Base-by-base conservation (phyloP, 2,329 filamentous ascomycete genomes). In the Endothia cerciana region DNA sequence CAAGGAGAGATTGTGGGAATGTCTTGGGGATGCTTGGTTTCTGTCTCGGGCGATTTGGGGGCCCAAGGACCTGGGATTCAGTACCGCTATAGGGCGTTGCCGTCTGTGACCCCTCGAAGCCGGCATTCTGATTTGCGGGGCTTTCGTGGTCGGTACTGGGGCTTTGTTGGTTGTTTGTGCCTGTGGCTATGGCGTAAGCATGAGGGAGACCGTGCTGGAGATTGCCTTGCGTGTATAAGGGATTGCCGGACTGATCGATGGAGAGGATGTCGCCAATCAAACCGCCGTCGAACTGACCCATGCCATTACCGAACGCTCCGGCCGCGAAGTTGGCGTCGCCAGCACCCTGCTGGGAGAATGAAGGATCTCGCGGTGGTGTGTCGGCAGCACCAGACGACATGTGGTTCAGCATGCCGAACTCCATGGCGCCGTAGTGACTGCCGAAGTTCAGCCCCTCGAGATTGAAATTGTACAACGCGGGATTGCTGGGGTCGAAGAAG, bases 361-460 rank as follows among this genome's bases (percentile, higher is more conserved):
- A 57, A 7, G 77, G 75, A 66, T 95, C 92, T 63, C 88, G 87
- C 5, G 90, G 87, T 7, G 90, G 88, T 19, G 89, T 91, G 71
- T 95, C 92, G n/a, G 89, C 91, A 17, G 92, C 91, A 17, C 91
- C 91, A n/a, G 91, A 93, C 67, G 92, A 93, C 91, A 99, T 97
- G 76, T 98, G 94, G 36, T 93, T 93, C 0, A 99, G 86, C 87
- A 98, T 97, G 63, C 93, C 91, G 76, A 98, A 97, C 77, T 98
- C 95, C 77, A 97, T 85, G 22, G 94, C 94, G 67, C 94, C 94
- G 74, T 98, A 99, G 70, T 97, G 93, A 75, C 95, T 98, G 64
- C 93, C 94, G 77, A 98, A 99, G 76, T 95, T 95, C 75, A 97
- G 86, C 66, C 93, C 93, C 64, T 96, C 93, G 13, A 97, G 87